Percentiles rank a stretch among this genome's conserved stretches.
Conservation (phyloP, 225 moss, liverwort and hornwort species). For the Marchantia paleacea region DNA sequence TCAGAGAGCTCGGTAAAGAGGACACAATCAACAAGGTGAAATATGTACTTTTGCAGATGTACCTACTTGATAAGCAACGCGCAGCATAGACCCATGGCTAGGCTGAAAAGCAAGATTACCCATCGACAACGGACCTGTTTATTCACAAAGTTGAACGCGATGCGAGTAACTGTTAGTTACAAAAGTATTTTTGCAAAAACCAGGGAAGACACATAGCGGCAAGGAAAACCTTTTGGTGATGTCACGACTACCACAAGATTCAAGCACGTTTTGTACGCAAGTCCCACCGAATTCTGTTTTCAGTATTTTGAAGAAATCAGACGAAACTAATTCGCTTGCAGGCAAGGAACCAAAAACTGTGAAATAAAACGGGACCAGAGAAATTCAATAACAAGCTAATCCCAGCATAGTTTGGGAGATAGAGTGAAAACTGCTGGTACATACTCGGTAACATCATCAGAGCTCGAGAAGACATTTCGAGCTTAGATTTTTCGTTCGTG, state of each 20-base stretch:
- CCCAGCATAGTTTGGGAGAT: neutral
- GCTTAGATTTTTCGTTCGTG: conserved; percentile 25
- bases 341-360: neutral
- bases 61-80: conserved; percentile 63
- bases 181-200: neutral
- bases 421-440: neutral
- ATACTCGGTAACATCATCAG: conserved; percentile 50
- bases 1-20: too few relatives aligned
- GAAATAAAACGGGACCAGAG: too few relatives aligned
- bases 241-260: neutral
- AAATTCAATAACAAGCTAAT: neutral
- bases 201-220: neutral
- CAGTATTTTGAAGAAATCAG: neutral
- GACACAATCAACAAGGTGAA: too few relatives aligned
- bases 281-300: neutral
- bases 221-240: neutral
- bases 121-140: conserved; percentile 54
- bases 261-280: too few relatives aligned
- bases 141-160: neutral
- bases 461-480: conserved; percentile 41
- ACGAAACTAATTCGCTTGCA: neutral
- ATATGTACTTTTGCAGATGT: conserved; percentile 22
- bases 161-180: neutral
- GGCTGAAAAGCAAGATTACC: conserved; percentile 60
- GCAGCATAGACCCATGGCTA: conserved; percentile 54